Conservation (phyloP, 768 basidiomycete genomes). For the Suillus tomentosus region DNA sequence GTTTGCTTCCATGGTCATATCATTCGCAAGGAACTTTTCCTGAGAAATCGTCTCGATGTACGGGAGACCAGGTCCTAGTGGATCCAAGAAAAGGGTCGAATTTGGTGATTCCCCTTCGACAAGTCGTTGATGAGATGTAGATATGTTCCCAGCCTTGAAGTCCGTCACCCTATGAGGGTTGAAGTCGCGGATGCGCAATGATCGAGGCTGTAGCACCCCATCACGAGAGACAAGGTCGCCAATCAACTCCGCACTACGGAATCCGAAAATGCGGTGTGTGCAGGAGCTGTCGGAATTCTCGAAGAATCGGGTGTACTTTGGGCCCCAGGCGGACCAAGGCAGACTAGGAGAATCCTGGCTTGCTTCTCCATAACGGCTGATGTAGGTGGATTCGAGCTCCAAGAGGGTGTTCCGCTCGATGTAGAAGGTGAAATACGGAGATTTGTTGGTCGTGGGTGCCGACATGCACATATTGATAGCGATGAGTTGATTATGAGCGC, state of each 20-base stretch:
- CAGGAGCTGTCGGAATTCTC: too few relatives aligned
- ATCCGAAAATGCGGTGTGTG: background rate
- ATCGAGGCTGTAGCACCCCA: background rate
- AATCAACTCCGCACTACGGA: background rate
- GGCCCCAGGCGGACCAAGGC: slow-evolving; percentile 1
- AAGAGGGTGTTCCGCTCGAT: background rate
- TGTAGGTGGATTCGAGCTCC: background rate
- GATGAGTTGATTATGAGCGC: background rate
- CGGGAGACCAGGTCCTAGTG: background rate
- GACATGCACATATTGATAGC: background rate
- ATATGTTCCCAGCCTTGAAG: background rate
- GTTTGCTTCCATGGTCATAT: background rate
- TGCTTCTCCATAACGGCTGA: background rate
- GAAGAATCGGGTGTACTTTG: background rate
- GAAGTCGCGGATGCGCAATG: background rate
- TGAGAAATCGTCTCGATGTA: background rate
- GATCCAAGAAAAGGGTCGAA: background rate
- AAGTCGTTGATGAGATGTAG: background rate
- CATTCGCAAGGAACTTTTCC: background rate
- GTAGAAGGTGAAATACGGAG: background rate
- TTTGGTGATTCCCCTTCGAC: background rate
- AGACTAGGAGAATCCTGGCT: background rate
- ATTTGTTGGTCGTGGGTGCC: background rate
- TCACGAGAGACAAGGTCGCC: background rate
- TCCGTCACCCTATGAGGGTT: background rate